These are phyloP conservation scores for Cryptosporidium xiaoi DNA, from an alignment of 169 alveolate species.

Conservation along the genomic window DNA sequence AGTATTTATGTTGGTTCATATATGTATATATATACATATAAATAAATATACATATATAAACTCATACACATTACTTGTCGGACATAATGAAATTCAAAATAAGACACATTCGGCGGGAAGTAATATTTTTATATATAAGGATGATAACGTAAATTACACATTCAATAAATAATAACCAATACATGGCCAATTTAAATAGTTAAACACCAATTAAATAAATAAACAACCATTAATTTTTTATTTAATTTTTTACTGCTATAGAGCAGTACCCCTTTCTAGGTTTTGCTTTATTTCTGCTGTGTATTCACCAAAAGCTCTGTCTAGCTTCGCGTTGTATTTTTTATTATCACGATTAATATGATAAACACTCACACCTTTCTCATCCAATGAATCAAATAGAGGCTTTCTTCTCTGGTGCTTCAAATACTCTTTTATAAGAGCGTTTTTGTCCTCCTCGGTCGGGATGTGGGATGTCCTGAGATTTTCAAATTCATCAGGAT, in stretches of 20 bases:
- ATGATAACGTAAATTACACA: too few relatives aligned
- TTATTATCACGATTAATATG: constrained; percentile 31
- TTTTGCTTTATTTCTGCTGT: constrained; percentile 39
- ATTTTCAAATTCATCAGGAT: constrained; percentile 21
- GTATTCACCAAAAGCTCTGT: constrained; percentile 33
- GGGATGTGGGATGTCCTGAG: constrained; percentile 42
- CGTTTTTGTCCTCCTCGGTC: constrained; percentile 7
- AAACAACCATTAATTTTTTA: neutral
- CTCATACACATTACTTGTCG: too few relatives aligned
- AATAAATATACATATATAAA: neutral
- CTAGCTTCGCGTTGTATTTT: constrained; percentile 40
- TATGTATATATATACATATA: neutral
- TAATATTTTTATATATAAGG: neutral
- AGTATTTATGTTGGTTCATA: too few relatives aligned
- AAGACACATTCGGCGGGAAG: neutral
- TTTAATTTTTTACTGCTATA: neutral
- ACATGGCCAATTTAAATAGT: too few relatives aligned
- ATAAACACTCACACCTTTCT: neutral
- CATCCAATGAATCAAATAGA: neutral
- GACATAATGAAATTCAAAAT: too few relatives aligned
- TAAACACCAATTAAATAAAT: too few relatives aligned
- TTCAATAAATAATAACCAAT: too few relatives aligned
- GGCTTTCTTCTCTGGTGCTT: constrained; percentile 28
- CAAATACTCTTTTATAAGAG: constrained; percentile 22
- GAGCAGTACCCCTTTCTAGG: constrained; percentile 64